Evolutionary conservation across 164 flowering plant species (phyloP).

Genomic region (Sextonia rubra): DNA sequence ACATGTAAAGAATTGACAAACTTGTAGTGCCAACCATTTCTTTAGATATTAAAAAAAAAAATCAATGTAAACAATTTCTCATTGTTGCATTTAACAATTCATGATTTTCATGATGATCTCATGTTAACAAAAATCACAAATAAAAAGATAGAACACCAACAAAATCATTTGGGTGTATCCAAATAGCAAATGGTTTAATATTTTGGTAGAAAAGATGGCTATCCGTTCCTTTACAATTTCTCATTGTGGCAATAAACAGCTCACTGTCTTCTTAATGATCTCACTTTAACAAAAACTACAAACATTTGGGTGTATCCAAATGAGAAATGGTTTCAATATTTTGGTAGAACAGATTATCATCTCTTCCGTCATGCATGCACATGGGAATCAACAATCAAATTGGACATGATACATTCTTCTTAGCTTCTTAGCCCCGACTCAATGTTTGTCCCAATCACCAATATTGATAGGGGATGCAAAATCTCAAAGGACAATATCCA

Average conservation of each 20-base stretch:
- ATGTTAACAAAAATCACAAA: not conserved
- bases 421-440: not conserved
- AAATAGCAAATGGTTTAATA: not conserved
- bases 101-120: not conserved
- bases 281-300: not conserved
- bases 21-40: not conserved
- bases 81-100: not conserved
- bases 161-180: not conserved
- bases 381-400: not conserved
- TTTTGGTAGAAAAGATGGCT: not conserved
- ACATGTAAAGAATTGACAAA: not conserved
- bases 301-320: not conserved
- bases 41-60: not conserved
- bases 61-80: not conserved
- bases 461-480: not conserved
- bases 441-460: no score
- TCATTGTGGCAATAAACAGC: no score
- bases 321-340: not conserved
- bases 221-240: not conserved
- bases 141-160: no score
- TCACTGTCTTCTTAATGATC: not conserved
- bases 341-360: not conserved
- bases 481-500: not conserved
- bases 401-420: not conserved
- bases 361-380: not conserved